A percentile compares a stretch with the other conserved stretches of the same genome.
Conservation (phyloP, 257 asterid species). For the Osmanthus fragrans region DNA sequence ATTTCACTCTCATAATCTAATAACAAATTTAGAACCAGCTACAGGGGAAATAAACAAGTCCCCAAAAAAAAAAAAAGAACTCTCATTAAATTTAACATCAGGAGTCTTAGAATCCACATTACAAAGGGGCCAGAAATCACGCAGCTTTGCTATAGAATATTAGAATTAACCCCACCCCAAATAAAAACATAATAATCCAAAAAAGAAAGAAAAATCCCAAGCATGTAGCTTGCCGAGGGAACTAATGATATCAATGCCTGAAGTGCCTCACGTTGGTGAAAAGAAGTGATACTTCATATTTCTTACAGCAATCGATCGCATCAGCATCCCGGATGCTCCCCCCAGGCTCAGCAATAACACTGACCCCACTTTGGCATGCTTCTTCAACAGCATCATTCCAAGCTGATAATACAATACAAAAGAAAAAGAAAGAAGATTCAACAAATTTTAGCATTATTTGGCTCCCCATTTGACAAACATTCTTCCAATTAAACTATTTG, state of each 20-base stretch:
- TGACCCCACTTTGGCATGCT: constrained; percentile 80
- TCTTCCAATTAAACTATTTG: no score
- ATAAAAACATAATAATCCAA: no score
- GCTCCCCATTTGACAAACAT: no score
- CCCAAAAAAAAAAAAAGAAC: no score
- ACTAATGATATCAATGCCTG: constrained; percentile 54
- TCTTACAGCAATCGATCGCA: constrained; percentile 87
- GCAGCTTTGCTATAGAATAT: not conserved
- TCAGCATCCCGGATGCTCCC: constrained; percentile 87
- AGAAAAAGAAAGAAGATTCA: not conserved
- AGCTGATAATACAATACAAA: constrained; percentile 43
- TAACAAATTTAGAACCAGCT: no score
- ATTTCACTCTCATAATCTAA: no score
- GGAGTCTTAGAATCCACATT: not conserved
- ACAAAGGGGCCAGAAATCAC: not conserved
- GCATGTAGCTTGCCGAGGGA: not conserved
- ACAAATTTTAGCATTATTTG: not conserved
- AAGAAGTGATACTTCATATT: constrained; percentile 73
- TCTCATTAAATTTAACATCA: not conserved
- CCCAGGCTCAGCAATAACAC: constrained; percentile 88
- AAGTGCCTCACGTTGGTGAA: constrained; percentile 92
- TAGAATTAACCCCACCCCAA: not conserved
- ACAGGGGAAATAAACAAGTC: no score
- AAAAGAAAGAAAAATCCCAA: no score
- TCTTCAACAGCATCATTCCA: constrained; percentile 99